Percentiles rank a stretch among this genome's conserved stretches.
These are phyloP conservation scores for Allomyces javanicus DNA, from an alignment of 192 early-diverging fungal species.

Conservation along the genomic window DNA sequence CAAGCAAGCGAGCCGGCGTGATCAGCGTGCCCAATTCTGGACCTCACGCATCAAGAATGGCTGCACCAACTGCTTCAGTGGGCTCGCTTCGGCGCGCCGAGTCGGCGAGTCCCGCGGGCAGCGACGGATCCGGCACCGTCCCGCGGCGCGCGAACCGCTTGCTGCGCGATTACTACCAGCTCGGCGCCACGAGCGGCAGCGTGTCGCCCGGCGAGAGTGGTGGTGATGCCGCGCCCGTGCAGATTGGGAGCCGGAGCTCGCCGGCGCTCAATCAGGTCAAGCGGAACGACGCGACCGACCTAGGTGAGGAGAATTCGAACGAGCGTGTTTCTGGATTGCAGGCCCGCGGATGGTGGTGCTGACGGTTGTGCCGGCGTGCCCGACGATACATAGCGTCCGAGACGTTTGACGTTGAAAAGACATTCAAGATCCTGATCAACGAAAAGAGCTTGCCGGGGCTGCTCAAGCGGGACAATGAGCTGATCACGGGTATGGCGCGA, in stretches of 20 bases:
- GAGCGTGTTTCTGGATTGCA: neutral
- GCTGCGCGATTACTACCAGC: neutral
- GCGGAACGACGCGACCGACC: conserved; percentile 39
- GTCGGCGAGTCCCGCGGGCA: no score
- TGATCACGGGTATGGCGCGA: conserved; percentile 36
- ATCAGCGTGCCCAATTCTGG: no score
- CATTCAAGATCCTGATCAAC: conserved; percentile 51
- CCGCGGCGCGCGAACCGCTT: conserved; percentile 1
- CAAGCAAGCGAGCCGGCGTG: no score
- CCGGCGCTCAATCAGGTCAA: conserved; percentile 7
- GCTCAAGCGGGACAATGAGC: conserved; percentile 49
- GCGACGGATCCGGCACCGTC: no score
- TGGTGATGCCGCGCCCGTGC: conserved; percentile 6
- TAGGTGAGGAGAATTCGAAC: conserved; percentile 25
- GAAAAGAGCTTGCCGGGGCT: conserved; percentile 47
- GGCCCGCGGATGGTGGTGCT: neutral
- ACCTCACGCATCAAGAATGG: no score
- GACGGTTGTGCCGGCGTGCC: neutral
- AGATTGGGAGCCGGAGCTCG: conserved; percentile 5
- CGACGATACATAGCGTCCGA: conserved; percentile 23
- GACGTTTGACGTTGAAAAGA: conserved; percentile 56
- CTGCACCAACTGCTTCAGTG: no score
- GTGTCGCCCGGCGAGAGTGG: neutral
- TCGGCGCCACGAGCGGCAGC: conserved; percentile 17
- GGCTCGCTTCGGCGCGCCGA: no score